Percentiles rank a stretch among this genome's conserved stretches.
Conservation (phyloP, 768 basidiomycete genomes). For the Lactifluus pinguis region DNA sequence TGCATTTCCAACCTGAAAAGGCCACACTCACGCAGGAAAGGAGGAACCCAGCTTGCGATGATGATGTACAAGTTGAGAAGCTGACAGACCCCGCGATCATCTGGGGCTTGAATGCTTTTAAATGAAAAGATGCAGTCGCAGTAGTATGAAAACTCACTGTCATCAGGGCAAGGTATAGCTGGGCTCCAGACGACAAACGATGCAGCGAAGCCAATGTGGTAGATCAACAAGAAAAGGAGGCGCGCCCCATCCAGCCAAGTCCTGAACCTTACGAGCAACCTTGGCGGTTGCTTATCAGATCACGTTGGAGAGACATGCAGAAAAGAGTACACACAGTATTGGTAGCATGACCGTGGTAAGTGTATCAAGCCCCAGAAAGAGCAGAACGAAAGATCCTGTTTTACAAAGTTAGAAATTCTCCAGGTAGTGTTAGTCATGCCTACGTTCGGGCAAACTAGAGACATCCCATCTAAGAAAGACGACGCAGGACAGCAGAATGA, state of each 20-base stretch:
- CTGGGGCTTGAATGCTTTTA: slow-evolving; percentile 26
- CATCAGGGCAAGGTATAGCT: slow-evolving; percentile 34
- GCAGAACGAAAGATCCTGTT: slow-evolving; percentile 37
- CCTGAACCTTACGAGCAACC: slow-evolving; percentile 40
- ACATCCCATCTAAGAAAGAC: slow-evolving; percentile 39
- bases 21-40: slow-evolving; percentile 33
- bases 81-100: slow-evolving; percentile 38
- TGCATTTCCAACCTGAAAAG: not conserved
- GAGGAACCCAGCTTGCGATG: slow-evolving; percentile 45
- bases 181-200: slow-evolving; percentile 37
- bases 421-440: slow-evolving; percentile 18
- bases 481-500: slow-evolving; percentile 37
- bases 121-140: not conserved
- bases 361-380: slow-evolving; percentile 36
- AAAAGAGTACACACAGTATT: slow-evolving; percentile 30
- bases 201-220: slow-evolving; percentile 38
- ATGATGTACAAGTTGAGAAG: slow-evolving; percentile 41
- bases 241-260: slow-evolving; percentile 47
- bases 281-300: slow-evolving; percentile 22
- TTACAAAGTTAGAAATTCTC: not conserved
- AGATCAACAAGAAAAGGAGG: slow-evolving; percentile 35
- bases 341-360: slow-evolving; percentile 35
- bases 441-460: slow-evolving; percentile 39
- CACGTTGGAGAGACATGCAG: slow-evolving; percentile 7
- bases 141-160: slow-evolving; percentile 28